These are phyloP conservation scores for Skeletonema costatum DNA, from an alignment of 108 stramenopile species.

Conservation along the genomic window DNA sequence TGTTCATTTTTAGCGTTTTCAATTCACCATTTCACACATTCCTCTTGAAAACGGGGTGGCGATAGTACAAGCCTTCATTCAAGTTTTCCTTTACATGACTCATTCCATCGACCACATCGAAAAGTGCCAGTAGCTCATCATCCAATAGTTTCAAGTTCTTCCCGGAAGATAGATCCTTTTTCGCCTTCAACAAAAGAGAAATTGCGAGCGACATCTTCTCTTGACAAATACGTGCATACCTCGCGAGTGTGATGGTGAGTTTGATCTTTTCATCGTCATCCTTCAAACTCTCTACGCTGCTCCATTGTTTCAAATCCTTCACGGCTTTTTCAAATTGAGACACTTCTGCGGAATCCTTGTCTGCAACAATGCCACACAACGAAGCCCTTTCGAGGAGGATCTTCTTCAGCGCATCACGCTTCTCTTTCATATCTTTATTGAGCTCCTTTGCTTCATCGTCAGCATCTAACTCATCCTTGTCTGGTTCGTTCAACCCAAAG, in stretches of 20 bases:
- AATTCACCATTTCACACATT: neutral
- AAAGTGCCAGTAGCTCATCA: slow-evolving; percentile 3
- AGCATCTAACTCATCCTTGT: slow-evolving; percentile 25
- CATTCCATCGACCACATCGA: neutral
- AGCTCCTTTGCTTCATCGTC: slow-evolving; percentile 35
- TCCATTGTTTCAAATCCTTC: slow-evolving; percentile 29
- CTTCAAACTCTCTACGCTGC: slow-evolving; percentile 1
- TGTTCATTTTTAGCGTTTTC: too few species aligned
- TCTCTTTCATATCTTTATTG: slow-evolving; percentile 45
- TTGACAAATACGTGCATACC: slow-evolving; percentile 15
- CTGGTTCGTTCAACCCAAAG: slow-evolving; percentile 33
- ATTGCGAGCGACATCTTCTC: slow-evolving; percentile 6
- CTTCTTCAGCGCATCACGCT: slow-evolving; percentile 18
- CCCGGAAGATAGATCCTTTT: slow-evolving; percentile 23
- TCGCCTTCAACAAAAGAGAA: slow-evolving; percentile 23
- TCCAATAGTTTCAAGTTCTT: slow-evolving; percentile 12
- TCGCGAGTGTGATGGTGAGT: slow-evolving; percentile 3
- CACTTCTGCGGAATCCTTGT: slow-evolving; percentile 1
- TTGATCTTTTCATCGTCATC: slow-evolving; percentile 21
- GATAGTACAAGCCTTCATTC: neutral
- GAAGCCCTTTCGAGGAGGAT: slow-evolving; percentile 16
- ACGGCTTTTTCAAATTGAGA: slow-evolving; percentile 5
- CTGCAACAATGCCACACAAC: neutral
- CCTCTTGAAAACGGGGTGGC: neutral
- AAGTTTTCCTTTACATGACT: slow-evolving; percentile 5